phyloP scores from a whole-genome alignment of 148 eudicot genomes.

The Amaranthus palmeri region DNA sequence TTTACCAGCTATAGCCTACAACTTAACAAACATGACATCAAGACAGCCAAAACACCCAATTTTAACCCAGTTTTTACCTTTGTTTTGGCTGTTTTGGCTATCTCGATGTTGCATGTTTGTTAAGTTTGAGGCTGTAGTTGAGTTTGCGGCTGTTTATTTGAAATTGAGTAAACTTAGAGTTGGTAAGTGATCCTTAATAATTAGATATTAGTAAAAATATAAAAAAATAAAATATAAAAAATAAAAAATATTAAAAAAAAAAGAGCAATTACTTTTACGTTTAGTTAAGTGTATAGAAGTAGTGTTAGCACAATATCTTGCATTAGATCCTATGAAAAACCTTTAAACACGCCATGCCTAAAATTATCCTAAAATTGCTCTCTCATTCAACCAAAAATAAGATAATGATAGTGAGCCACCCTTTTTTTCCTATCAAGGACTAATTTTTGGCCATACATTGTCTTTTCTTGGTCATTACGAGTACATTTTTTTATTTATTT shows the following conservation, averaged over 20 bases:
- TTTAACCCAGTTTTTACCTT: no score
- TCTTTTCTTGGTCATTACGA: conserved; percentile 18
- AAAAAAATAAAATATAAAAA: not conserved
- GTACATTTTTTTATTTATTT: not conserved
- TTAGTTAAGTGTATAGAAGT: conserved; percentile 1
- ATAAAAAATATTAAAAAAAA: not conserved
- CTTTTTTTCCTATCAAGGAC: not conserved
- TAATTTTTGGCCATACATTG: conserved; percentile 17
- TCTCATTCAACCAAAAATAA: conserved; percentile 16
- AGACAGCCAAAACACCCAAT: no score
- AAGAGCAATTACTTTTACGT: conserved; percentile 18
- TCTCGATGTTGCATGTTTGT: no score
- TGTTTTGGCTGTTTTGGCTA: no score
- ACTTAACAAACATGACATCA: no score
- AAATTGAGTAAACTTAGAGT: no score
- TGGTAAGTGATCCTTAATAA: no score
- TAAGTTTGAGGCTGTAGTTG: no score
- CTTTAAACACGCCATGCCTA: conserved; percentile 36
- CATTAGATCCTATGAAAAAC: conserved; percentile 28
- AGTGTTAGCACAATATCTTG: conserved; percentile 17
- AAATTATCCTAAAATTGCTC: not conserved
- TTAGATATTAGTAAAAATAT: conserved; percentile 5
- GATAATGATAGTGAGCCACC: conserved; percentile 19
- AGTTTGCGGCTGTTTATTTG: no score
- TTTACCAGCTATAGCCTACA: no score